A percentile compares a stretch with the other conserved stretches of the same genome.
These are phyloP conservation scores for Alternaria gansuensis DNA, from an alignment of 2,329 filamentous ascomycete genomes.

Conservation along the genomic window DNA sequence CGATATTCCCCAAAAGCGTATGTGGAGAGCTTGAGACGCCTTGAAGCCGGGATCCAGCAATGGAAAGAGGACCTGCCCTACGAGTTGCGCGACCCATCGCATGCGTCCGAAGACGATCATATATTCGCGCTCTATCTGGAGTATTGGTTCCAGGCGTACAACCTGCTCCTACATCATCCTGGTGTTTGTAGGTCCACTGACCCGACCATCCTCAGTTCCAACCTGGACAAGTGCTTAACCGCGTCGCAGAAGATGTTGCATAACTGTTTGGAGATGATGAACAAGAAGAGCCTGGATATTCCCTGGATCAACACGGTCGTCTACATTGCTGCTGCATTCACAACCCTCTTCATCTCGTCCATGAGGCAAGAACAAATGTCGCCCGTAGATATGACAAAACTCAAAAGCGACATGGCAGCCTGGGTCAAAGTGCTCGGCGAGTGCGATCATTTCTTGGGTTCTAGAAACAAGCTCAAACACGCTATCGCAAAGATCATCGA, in stretches of 20 bases:
- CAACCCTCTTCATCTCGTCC: constrained; percentile 73
- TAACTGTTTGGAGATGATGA: constrained; percentile 67
- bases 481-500: constrained; percentile 61
- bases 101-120: constrained; percentile 58
- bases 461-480: constrained; percentile 58
- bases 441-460: constrained; percentile 68
- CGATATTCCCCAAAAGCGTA: constrained; percentile 71
- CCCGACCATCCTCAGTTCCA: constrained; percentile 67
- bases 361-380: constrained; percentile 70
- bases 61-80: constrained; percentile 72
- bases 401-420: constrained; percentile 72
- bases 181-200: constrained; percentile 61
- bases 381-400: constrained; percentile 64
- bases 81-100: constrained; percentile 62
- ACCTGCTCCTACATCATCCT: constrained; percentile 63
- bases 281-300: constrained; percentile 74
- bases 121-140: constrained; percentile 61
- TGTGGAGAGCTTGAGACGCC: constrained; percentile 66
- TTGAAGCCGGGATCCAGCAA: constrained; percentile 70
- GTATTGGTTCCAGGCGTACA: constrained; percentile 60
- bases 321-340: constrained; percentile 77
- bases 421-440: constrained; percentile 76
- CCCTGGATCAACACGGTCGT: constrained; percentile 80
- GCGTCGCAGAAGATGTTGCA: constrained; percentile 71
- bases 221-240: constrained; percentile 68